phyloP scores from a whole-genome alignment of 208 protist genomes.

The Angomonas desouzai region DNA sequence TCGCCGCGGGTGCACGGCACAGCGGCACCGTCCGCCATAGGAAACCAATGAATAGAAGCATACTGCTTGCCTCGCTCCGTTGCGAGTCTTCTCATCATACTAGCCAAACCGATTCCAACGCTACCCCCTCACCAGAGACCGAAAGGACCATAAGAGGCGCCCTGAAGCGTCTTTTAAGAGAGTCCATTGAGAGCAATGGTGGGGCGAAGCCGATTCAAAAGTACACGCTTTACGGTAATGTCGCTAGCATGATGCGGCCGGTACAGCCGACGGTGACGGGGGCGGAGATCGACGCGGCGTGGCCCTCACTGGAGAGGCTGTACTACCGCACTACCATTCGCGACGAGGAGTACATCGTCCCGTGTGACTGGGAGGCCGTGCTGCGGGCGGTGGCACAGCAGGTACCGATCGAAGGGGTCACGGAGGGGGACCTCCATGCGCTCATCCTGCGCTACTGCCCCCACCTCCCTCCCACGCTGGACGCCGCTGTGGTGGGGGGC shows the following conservation, averaged over 20 bases:
- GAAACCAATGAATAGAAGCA: too few species aligned
- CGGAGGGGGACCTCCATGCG: slow-evolving; percentile 36
- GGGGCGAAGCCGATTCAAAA: background rate
- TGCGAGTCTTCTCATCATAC: too few species aligned
- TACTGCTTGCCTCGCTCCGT: too few species aligned
- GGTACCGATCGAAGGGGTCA: slow-evolving; percentile 64
- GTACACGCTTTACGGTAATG: background rate
- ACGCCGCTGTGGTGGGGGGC: slow-evolving; percentile 7
- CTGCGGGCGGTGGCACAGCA: slow-evolving; percentile 23
- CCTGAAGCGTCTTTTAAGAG: background rate
- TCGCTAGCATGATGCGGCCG: background rate
- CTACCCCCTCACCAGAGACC: background rate
- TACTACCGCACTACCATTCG: background rate
- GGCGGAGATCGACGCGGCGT: slow-evolving; percentile 6
- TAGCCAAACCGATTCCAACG: background rate
- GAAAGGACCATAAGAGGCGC: background rate
- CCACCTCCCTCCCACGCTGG: slow-evolving; percentile 18
- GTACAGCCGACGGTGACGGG: background rate
- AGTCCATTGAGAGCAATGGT: background rate
- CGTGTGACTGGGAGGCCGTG: slow-evolving; percentile 45
- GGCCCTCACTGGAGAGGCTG: background rate
- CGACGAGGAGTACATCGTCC: slow-evolving; percentile 15
- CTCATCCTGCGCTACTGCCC: slow-evolving; percentile 20
- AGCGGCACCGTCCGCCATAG: too few species aligned
- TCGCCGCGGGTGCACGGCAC: too few species aligned